Conservation (phyloP, 352 stramenopile species). For the Globisporangium apiculatum region DNA sequence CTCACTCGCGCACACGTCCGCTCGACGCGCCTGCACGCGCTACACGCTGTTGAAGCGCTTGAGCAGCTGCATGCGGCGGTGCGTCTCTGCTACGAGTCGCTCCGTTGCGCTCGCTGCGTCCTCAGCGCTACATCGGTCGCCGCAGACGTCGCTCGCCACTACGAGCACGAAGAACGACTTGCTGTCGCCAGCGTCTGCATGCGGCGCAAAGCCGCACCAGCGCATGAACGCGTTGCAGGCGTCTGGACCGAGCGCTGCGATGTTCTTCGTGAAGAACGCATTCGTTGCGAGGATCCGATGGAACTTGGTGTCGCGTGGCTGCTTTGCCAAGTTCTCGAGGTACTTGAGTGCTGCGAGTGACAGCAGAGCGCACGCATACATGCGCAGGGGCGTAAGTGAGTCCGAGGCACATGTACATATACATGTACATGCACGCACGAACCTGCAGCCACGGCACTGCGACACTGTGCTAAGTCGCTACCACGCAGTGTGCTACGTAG, state of each 20-base stretch:
- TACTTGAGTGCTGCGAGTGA: constrained; percentile 39
- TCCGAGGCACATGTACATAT: no score
- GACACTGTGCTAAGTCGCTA: constrained; percentile 9
- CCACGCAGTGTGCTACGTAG: constrained; percentile 16
- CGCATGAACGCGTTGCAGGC: constrained; percentile 17
- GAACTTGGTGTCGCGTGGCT: constrained; percentile 54
- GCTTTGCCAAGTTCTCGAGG: constrained; percentile 50
- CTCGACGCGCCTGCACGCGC: no score
- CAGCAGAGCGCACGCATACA: neutral
- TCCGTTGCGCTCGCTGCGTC: neutral
- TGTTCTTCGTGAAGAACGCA: constrained; percentile 53
- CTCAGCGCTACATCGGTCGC: constrained; percentile 1
- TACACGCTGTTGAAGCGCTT: constrained; percentile 1
- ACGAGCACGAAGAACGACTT: constrained; percentile 42
- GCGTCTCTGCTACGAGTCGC: neutral
- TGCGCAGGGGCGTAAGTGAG: no score
- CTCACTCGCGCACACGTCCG: no score
- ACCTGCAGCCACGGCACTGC: constrained; percentile 32
- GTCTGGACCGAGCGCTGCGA: constrained; percentile 18
- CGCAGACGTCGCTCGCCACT: neutral
- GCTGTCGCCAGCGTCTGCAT: constrained; percentile 7
- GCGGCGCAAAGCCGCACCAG: constrained; percentile 51
- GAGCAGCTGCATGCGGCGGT: constrained; percentile 6
- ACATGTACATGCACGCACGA: neutral
- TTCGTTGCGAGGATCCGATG: constrained; percentile 69